Evolutionary conservation across 1,284 basidiomycete genomes (phyloP).

Genomic region (Melanopsichium pennsylvanicum): DNA sequence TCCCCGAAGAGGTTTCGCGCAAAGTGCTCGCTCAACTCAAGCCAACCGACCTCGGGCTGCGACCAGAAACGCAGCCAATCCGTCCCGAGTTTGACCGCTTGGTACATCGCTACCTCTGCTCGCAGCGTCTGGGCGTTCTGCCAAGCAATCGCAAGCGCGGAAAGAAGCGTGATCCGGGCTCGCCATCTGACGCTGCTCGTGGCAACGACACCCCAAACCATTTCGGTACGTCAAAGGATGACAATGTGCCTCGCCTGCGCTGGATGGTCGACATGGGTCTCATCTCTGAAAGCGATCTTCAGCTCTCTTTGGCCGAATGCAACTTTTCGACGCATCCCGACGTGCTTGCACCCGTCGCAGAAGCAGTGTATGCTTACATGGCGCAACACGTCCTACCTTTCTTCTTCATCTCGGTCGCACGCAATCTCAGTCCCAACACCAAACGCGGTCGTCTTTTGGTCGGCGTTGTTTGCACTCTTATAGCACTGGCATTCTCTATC

Average conservation of each 20-base stretch:
- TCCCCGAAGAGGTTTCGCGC: slow-evolving; percentile 9
- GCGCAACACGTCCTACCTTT: slow-evolving; percentile 47
- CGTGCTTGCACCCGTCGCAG: slow-evolving; percentile 42
- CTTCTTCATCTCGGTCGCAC: slow-evolving; percentile 46
- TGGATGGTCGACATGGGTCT: slow-evolving; percentile 56
- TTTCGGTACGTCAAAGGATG: slow-evolving; percentile 2
- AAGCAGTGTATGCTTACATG: slow-evolving; percentile 44
- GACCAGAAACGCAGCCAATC: slow-evolving; percentile 31
- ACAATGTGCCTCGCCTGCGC: slow-evolving; percentile 34
- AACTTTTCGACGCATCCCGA: slow-evolving; percentile 47
- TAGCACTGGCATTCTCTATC: slow-evolving; percentile 44
- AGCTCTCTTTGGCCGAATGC: slow-evolving; percentile 30
- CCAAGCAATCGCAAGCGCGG: slow-evolving; percentile 9
- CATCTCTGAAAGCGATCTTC: slow-evolving; percentile 32
- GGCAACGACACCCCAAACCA: slow-evolving; percentile 3
- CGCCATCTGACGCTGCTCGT: slow-evolving; percentile 9
- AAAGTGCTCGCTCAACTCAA: slow-evolving; percentile 23
- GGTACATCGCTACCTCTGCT: slow-evolving; percentile 39
- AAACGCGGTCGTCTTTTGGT: slow-evolving; percentile 45
- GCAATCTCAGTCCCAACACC: slow-evolving; percentile 47
- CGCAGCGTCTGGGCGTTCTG: slow-evolving; percentile 20
- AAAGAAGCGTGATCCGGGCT: slow-evolving; percentile 20
- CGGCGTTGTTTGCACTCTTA: slow-evolving; percentile 32
- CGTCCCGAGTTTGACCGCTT: slow-evolving; percentile 42
- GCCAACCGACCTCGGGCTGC: slow-evolving; percentile 31